Base-by-base conservation (phyloP, 1,139 yeast species). In the Kazachstania sp. region DNA sequence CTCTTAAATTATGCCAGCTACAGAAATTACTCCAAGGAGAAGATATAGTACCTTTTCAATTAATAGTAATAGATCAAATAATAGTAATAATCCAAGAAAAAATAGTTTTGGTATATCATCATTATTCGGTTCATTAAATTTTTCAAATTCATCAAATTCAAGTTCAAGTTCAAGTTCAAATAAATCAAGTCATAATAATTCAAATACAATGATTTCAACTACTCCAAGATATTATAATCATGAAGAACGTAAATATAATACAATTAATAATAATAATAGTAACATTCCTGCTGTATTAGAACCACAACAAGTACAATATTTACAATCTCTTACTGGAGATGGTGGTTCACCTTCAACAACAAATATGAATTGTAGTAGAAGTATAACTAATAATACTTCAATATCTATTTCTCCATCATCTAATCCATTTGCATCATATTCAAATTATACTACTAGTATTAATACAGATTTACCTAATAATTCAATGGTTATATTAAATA, bases 241-340 rank as follows among this genome's bases (percentile, higher is more conserved):
- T 19, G 41, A 16, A 16, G 31, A 38, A n/a, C 20, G 31, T 20
- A 26, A 15, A 15, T 26, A 13, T 3, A 16, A n/a, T 15, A 12
- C 16, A 29, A 38, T 16, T 30, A 45, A 46, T 18, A 40, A 41
- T 19, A 42, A 37, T 35, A 32, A 30, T 15, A 42, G 39, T 38
- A 32, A 40, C 36, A 36, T 43, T 12, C 43, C 38, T 18, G 38
- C 38, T 23, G 37, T 41, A 37, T 19, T 41, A 34, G 36, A 37
- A 38, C 32, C 31, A 15, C n/a, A 41, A 29, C 35, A 32, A 37
- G 29, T 43, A 28, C 34, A 43, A 31, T 39, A 29, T 30, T 13
- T 39, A 26, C 15, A 12, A 19, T 36, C 38, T 4, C 11, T 36
- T 19, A 36, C 11, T 19, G 28, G 28, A 23, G 34, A 30, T 13